These are phyloP conservation scores for Cryomyces antarcticus DNA, from an alignment of 495 filamentous ascomycete species.

Conservation along the genomic window DNA sequence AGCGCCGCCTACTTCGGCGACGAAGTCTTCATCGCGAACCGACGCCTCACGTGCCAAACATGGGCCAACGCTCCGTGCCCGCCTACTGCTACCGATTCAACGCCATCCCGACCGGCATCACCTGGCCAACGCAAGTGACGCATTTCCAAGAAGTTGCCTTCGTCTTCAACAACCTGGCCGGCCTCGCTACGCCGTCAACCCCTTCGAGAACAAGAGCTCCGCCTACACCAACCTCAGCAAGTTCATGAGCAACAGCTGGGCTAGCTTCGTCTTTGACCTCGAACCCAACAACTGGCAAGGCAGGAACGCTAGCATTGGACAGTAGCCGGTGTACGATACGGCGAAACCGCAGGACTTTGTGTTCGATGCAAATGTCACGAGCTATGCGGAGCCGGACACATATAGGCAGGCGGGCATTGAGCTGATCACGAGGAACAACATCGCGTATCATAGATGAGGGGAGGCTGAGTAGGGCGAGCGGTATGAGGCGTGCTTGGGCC, in stretches of 20 bases:
- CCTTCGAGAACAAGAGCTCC: conserved; percentile 26
- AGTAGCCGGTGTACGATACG: conserved; percentile 14
- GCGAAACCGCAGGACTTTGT: conserved; percentile 19
- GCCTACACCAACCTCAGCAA: conserved; percentile 25
- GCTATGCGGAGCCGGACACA: conserved; percentile 27
- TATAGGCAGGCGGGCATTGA: conserved; percentile 26
- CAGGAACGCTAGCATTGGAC: conserved; percentile 1
- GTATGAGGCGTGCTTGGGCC: no score
- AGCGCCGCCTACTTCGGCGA: conserved; percentile 34
- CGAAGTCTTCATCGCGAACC: conserved; percentile 31
- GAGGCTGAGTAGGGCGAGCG: background rate
- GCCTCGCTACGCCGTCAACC: conserved; percentile 25
- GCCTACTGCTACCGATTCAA: conserved; percentile 48
- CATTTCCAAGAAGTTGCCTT: conserved; percentile 42
- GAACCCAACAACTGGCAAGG: conserved; percentile 24
- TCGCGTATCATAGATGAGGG: conserved; percentile 8
- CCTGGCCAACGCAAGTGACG: conserved; percentile 22
- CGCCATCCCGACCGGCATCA: conserved; percentile 22
- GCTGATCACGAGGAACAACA: conserved; percentile 19
- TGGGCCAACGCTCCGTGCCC: conserved; percentile 25
- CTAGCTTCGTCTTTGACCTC: conserved; percentile 29
- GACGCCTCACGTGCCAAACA: conserved; percentile 31
- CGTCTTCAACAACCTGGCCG: conserved; percentile 36
- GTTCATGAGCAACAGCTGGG: conserved; percentile 34
- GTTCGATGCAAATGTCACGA: conserved; percentile 28